Evolutionary conservation across 768 basidiomycete species (phyloP), one percentile per base, ranked within the genome.

Genomic region (Suillus bovinus): DNA sequence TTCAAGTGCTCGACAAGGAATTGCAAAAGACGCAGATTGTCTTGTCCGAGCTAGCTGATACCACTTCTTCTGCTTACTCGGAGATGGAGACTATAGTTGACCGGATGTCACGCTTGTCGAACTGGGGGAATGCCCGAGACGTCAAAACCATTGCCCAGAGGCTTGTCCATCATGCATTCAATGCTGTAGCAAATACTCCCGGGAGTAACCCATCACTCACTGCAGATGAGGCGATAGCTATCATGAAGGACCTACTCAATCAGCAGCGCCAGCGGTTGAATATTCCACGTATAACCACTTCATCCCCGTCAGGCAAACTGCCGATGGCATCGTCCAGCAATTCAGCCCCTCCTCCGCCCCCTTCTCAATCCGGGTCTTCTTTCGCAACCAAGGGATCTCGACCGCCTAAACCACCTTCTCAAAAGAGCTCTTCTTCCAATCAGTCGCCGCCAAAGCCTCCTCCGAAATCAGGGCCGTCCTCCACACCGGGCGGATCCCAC

Each of bases 121-220:
- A 82, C 1, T 90, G 89, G 89, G 89, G 87, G 16, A 90, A 90
- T 55, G 89, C 87, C 3, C 80, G 87, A 8, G 88, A 90, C 64
- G 78, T 89, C 69, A 76, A 82, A 58, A 83, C 82, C 0, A 72
- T 88, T 5, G 72, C 83, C 0, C 83, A 81, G 67, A 71, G 78
- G 49, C 79, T 90, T 75, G 71, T 79, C 13, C 72, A 76, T 20
- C 34, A 67, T 2, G 85, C 81, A 0, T 77, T 82, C 52, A 68
- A 73, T 10, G 65, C 68, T 34, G 56, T 70, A 34, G 65, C 65
- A 13, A 57, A 57, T 9, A 64, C 61, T 13, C 7, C 59, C 24
- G 71, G 67, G 7, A 60, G 62, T 7, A 60, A 68, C 9, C 53
- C 72, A 16, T 67, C 61, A 11, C 68, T 83, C 34, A 52, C 68